phyloP scores from a whole-genome alignment of 2,329 filamentous ascomycete species.

The Pseudogymnoascus sp. region DNA sequence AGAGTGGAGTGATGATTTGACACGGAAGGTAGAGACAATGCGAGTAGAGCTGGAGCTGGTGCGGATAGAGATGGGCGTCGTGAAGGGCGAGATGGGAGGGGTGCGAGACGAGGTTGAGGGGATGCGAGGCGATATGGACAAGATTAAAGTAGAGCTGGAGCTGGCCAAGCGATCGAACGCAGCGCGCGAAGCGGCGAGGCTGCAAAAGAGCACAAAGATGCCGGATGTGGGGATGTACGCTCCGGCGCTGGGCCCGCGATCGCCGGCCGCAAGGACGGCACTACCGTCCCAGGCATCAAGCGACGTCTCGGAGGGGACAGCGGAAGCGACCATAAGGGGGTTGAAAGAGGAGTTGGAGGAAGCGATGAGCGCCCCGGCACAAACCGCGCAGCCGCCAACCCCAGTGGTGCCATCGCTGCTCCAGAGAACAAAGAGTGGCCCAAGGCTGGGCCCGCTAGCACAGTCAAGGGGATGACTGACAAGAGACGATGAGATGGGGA shows the following conservation, averaged over 20 bases:
- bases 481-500: not conserved
- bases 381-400: not conserved
- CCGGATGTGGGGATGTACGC: not conserved
- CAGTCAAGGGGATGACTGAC: not conserved
- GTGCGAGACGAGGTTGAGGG: not conserved
- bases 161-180: not conserved
- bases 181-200: not conserved
- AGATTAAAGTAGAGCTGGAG: not conserved
- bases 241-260: not conserved
- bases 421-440: not conserved
- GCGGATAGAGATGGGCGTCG: not conserved
- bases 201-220: not conserved
- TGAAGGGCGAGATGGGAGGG: not conserved
- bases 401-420: not conserved
- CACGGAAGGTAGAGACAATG: not conserved
- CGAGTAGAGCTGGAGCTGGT: not conserved
- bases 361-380: not conserved
- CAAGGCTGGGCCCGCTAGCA: not conserved
- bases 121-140: not conserved
- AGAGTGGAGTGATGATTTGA: not conserved
- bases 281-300: not conserved
- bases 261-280: not conserved
- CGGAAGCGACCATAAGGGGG: not conserved
- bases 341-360: not conserved
- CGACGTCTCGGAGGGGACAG: not conserved